Evolutionary conservation across 1,284 basidiomycete genomes (phyloP), one percentile per base, ranked within the genome.

Genomic region (Xerocomus minutiporus): DNA sequence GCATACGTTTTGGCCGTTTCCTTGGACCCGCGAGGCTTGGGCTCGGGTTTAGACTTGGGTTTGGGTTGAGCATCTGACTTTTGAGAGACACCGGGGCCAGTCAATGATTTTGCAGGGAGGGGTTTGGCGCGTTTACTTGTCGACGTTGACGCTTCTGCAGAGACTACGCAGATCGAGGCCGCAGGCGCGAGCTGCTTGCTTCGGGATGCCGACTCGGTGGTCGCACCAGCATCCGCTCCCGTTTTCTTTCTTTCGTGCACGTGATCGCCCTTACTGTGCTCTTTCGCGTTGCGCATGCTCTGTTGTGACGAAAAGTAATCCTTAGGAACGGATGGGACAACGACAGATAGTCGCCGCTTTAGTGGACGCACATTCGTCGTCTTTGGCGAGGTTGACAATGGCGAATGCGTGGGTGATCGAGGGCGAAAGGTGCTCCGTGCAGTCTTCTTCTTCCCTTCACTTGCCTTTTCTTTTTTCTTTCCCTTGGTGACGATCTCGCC

Each of bases 321-420:
- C 35, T 55, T 50, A 9, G 67, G 56, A 0, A 69, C 34, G 4
- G 61, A 32, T 9, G 65, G 65, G 12, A 70, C 46, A 1, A 69
- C n/a, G 15, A 70, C 67, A 4, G 65, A 68, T 2, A 69, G 32
- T 36, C 50, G 54, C 17, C 57, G 62, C 35, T 65, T 69, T 0
- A 41, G 50, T 3, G 41, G 47, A 15, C 36, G 53, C 3, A 42
- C 3, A 0, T 15, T 51, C 45, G 55, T 59, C 5, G 20, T n/a
- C n/a, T n/a, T 42, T 4, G 51, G 39, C 5, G 55, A 40, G 2
- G 36, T n/a, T 5, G 57, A 53, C 5, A 50, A 46, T 3, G 54
- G 49, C 3, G 57, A 66, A 3, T 34, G 49, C 6, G 57, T 48
- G 5, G 46, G 41, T 4, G 61, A 54, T 34, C 38, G 61, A 20